Evolutionary conservation across 257 asterid genomes (phyloP).

Genomic region (Craterostigma plantagineum): DNA sequence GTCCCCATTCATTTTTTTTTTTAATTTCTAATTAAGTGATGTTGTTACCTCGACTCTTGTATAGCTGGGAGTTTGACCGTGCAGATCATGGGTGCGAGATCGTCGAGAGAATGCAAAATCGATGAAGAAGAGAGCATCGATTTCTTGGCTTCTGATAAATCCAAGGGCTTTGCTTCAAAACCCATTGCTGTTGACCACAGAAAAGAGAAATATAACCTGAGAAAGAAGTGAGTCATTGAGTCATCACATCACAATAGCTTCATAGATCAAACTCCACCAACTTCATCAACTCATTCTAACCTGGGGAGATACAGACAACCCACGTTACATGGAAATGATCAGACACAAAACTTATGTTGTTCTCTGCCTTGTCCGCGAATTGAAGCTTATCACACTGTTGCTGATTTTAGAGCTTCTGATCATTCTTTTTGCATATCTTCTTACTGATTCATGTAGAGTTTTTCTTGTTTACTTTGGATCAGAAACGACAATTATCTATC

Average conservation of each 20-base stretch:
- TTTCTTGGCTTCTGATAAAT: constrained; percentile 13
- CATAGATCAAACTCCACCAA: too few species aligned
- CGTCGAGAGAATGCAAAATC: constrained; percentile 10
- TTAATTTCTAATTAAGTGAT: too few species aligned
- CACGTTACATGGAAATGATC: too few species aligned
- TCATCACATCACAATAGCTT: neutral
- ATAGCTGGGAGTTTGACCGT: constrained; percentile 68
- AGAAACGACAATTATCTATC: too few species aligned
- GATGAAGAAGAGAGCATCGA: constrained; percentile 5
- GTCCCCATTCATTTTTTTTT: neutral
- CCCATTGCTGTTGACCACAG: constrained; percentile 16
- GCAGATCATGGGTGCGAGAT: constrained; percentile 42
- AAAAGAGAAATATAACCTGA: constrained; percentile 15
- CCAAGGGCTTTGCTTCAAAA: constrained; percentile 13
- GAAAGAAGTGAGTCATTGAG: constrained; percentile 17
- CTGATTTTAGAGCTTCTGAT: too few species aligned
- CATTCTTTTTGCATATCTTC: constrained; percentile 1
- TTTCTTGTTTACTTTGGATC: too few species aligned
- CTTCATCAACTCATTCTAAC: too few species aligned
- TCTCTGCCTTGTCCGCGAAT: too few species aligned
- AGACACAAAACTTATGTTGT: too few species aligned
- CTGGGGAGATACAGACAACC: too few species aligned
- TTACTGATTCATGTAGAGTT: neutral
- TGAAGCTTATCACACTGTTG: too few species aligned
- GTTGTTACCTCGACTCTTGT: neutral